Percentiles rank a stretch among this genome's conserved stretches.
Evolutionary conservation across 108 stramenopile genomes (phyloP).

Genomic region (Schizochytrium sp.): DNA sequence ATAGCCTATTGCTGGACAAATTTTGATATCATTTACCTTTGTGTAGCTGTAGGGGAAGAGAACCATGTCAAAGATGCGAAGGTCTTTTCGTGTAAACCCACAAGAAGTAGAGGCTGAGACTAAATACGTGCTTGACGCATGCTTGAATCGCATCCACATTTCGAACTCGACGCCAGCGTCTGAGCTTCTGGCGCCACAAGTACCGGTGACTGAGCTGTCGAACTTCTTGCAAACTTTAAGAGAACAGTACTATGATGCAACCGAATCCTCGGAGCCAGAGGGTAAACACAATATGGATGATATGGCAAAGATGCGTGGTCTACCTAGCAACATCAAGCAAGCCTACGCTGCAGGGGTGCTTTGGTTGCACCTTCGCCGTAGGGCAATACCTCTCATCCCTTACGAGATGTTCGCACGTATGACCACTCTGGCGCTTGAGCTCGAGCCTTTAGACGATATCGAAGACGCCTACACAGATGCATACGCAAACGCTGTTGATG

Average conservation of each 20-base stretch:
- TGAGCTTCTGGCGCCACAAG: constrained; percentile 51
- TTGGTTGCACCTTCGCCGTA: constrained; percentile 20
- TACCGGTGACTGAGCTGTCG: constrained; percentile 25
- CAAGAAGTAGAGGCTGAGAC: constrained; percentile 20
- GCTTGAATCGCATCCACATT: neutral
- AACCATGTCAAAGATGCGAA: neutral
- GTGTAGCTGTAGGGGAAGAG: neutral
- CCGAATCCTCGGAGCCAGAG: neutral
- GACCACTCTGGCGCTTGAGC: neutral
- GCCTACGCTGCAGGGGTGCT: constrained; percentile 24
- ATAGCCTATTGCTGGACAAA: too few species aligned
- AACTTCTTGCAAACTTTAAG: neutral
- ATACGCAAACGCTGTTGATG: constrained; percentile 18
- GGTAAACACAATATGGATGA: neutral
- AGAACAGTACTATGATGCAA: neutral
- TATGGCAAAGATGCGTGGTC: neutral
- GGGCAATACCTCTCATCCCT: neutral
- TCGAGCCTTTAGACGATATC: constrained; percentile 3
- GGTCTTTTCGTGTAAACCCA: neutral
- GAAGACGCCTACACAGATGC: constrained; percentile 25
- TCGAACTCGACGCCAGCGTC: neutral
- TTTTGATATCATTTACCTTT: too few species aligned
- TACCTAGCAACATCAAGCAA: neutral
- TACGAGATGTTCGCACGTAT: neutral
- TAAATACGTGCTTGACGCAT: neutral